Conservation (phyloP, 73 alveolate species). For the Breviolum minutum region DNA sequence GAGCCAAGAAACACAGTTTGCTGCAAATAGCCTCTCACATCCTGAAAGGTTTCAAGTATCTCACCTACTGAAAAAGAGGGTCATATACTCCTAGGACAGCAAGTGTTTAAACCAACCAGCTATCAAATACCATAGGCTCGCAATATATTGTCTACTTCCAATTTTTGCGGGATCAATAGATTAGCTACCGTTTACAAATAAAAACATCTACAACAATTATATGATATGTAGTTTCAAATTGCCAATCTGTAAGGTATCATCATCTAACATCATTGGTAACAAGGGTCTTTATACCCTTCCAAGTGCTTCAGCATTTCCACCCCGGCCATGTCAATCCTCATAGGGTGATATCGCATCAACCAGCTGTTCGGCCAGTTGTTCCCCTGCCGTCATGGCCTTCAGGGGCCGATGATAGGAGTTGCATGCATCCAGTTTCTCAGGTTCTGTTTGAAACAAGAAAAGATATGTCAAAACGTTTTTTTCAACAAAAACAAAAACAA, state of each 20-base stretch:
- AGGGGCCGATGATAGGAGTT: background rate
- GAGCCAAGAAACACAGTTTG: conserved; percentile 49
- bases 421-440: no score
- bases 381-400: conserved; percentile 37
- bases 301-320: no score
- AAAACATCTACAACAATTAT: background rate
- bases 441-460: background rate
- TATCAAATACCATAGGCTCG: background rate
- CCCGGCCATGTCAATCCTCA: background rate
- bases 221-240: background rate
- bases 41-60: background rate
- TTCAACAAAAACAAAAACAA: background rate
- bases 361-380: conserved; percentile 8
- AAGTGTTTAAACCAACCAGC: no score
- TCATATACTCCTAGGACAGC: background rate
- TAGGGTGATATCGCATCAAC: conserved; percentile 37
- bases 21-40: conserved; percentile 73
- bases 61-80: background rate
- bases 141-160: background rate
- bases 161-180: background rate
- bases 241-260: no score
- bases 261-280: no score
- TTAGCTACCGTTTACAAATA: background rate
- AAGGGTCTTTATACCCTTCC: no score
- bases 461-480: background rate